Percentiles rank a stretch among this genome's conserved stretches.
Evolutionary conservation across 768 basidiomycete species (phyloP).

Genomic region (Agaricus bisporus): DNA sequence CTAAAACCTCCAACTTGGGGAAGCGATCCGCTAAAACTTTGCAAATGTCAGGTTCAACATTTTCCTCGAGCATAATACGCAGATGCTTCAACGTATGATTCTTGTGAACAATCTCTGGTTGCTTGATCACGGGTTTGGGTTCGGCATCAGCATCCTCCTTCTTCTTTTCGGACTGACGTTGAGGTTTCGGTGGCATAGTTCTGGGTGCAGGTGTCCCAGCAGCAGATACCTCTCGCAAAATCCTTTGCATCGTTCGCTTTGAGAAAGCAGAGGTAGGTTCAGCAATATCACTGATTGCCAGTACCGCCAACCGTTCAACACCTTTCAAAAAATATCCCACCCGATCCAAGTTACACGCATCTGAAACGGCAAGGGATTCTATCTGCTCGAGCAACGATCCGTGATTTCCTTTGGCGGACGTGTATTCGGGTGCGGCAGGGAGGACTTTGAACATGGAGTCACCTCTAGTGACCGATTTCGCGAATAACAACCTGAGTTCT

Average conservation of each 20-base stretch:
- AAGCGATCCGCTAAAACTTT: constrained; percentile 25
- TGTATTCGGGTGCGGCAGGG: constrained; percentile 7
- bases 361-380: constrained; percentile 29
- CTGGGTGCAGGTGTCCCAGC: constrained; percentile 7
- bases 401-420: constrained; percentile 15
- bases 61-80: constrained; percentile 35
- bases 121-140: not conserved
- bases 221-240: constrained; percentile 24
- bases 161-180: not conserved
- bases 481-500: constrained; percentile 28
- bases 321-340: constrained; percentile 24
- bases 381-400: constrained; percentile 24
- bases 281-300: constrained; percentile 32
- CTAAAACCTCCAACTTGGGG: constrained; percentile 29
- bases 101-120: constrained; percentile 11
- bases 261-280: constrained; percentile 25
- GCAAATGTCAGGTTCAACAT: constrained; percentile 27
- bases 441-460: constrained; percentile 23
- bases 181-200: constrained; percentile 7
- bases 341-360: constrained; percentile 26
- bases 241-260: constrained; percentile 23
- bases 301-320: constrained; percentile 27
- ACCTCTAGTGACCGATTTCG: constrained; percentile 18
- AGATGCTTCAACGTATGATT: constrained; percentile 21
- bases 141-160: not conserved